Conservation (phyloP, 257 asterid genomes). For the Solanum sejunctum region DNA sequence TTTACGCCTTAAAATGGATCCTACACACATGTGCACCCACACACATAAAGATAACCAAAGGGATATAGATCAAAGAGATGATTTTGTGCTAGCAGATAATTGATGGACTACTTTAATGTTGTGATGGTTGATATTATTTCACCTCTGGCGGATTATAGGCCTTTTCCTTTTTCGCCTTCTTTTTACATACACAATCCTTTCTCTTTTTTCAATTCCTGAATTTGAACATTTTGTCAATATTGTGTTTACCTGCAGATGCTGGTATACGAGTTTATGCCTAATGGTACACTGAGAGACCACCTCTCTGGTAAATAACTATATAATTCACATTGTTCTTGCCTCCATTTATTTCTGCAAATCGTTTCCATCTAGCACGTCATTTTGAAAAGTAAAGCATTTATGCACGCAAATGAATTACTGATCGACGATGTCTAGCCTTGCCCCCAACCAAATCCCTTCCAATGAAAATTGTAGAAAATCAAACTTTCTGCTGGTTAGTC, state of each 20-base stretch:
- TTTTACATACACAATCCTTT: neutral
- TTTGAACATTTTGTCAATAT: constrained; percentile 2
- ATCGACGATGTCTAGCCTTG: neutral
- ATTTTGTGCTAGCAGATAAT: neutral
- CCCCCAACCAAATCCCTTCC: neutral
- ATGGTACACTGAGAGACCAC: constrained; percentile 83
- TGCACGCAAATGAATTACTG: neutral
- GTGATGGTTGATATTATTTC: neutral
- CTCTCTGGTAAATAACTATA: constrained; percentile 47
- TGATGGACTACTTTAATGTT: neutral
- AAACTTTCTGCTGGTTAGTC: neutral
- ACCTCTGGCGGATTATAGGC: neutral
- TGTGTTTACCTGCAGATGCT: constrained; percentile 60
- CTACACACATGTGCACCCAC: neutral
- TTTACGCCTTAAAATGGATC: neutral
- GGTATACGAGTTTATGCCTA: constrained; percentile 86
- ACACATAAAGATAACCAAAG: neutral
- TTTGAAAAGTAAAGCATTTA: neutral
- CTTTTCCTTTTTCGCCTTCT: neutral
- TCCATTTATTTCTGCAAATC: neutral
- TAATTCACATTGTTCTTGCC: neutral
- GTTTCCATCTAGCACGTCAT: neutral
- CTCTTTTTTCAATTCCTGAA: neutral
- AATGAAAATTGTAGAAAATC: neutral
- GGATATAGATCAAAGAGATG: neutral